phyloP scores from a whole-genome alignment of 2,329 filamentous ascomycete genomes.

The Pseudocercospora vitis region DNA sequence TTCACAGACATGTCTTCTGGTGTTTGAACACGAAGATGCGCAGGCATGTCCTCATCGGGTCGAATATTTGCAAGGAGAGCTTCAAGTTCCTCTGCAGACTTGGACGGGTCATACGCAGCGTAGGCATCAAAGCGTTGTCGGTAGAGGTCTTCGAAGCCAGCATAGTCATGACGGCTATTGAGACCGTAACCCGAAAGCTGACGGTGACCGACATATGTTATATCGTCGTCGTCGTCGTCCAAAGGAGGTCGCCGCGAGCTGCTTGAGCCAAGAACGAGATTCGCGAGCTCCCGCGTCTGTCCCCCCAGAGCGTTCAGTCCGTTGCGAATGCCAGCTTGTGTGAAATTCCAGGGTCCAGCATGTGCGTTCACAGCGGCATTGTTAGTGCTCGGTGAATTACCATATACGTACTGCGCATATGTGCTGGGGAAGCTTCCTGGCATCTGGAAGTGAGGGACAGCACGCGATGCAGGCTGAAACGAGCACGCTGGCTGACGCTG shows the following conservation, averaged over 20 bases:
- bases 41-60: conserved; percentile 59
- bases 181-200: conserved; percentile 21
- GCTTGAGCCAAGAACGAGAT: conserved; percentile 25
- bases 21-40: conserved; percentile 64
- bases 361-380: neutral
- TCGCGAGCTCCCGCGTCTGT: conserved; percentile 22
- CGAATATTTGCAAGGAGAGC: conserved; percentile 70
- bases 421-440: conserved; percentile 27
- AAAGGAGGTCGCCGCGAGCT: conserved; percentile 17
- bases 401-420: neutral
- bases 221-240: conserved; percentile 28
- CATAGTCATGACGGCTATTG: conserved; percentile 27
- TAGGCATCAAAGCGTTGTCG: conserved; percentile 29
- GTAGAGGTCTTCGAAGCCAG: conserved; percentile 31
- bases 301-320: conserved; percentile 8
- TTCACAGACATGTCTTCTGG: conserved; percentile 66
- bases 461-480: conserved; percentile 8
- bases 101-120: conserved; percentile 46
- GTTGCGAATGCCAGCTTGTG: conserved; percentile 12
- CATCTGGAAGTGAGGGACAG: conserved; percentile 20
- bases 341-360: neutral
- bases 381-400: neutral
- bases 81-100: conserved; percentile 66
- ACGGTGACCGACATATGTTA: conserved; percentile 26
- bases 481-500: conserved; percentile 15